Percentiles rank a stretch among this genome's conserved stretches.
These are phyloP conservation scores for Cyclocybe cylindracea DNA, from an alignment of 768 basidiomycete genomes.

Conservation along the genomic window DNA sequence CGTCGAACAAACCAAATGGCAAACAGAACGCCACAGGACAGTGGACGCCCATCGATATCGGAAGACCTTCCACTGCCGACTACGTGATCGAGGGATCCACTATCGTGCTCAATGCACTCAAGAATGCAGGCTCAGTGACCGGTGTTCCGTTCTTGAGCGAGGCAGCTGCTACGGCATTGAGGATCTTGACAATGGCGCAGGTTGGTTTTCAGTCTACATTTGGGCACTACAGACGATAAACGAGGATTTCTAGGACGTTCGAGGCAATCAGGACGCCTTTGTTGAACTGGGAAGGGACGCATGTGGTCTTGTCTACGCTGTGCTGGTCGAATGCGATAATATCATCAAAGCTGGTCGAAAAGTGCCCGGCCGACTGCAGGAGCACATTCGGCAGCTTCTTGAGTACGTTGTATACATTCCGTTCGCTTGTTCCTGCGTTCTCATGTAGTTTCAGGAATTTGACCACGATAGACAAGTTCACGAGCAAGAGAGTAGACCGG, in stretches of 20 bases:
- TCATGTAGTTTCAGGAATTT: not conserved
- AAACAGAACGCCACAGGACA: too few species aligned
- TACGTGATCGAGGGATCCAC: not conserved
- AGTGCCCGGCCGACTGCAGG: not conserved
- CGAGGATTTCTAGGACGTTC: not conserved
- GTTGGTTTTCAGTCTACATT: not conserved
- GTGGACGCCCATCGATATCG: too few species aligned
- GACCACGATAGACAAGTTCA: not conserved
- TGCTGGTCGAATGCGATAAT: slow-evolving; percentile 2
- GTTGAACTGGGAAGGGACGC: slow-evolving; percentile 6
- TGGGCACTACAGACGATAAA: not conserved
- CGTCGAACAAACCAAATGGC: too few species aligned
- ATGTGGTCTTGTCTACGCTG: slow-evolving; percentile 8
- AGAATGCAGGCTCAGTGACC: not conserved
- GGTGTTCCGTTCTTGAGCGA: slow-evolving; percentile 1
- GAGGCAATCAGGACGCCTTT: not conserved
- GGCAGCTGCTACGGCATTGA: not conserved
- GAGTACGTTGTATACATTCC: not conserved
- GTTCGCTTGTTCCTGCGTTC: too few species aligned
- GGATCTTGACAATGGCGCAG: slow-evolving; percentile 5
- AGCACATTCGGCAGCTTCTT: not conserved
- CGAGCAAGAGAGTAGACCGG: slow-evolving; percentile 1
- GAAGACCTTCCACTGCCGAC: not conserved
- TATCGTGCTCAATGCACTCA: not conserved
- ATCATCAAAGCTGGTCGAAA: slow-evolving; percentile 1